Evolutionary conservation across 1,284 basidiomycete genomes (phyloP), one percentile per base, ranked within the genome.

Genomic region (Fomes fomentarius): DNA sequence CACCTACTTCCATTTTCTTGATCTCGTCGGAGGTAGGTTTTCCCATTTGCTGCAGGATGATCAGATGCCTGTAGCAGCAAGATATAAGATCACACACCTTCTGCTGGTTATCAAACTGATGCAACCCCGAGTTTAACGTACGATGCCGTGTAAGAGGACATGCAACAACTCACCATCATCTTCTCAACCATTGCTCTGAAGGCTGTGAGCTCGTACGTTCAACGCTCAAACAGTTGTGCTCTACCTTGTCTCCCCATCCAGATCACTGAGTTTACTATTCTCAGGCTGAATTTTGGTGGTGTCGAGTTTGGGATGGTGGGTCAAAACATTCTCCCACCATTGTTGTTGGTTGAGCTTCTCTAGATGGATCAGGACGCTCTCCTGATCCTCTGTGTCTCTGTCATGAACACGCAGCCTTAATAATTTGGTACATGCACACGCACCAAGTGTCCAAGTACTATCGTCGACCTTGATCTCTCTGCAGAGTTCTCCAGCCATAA

Each of bases 291-390:
- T 98, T 79, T 98, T 98, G 47, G 84, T 91, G 11, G 96, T 98
- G 70, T 99, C 93, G 76, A 99, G 91, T 79, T 95, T 97, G 10
- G 97, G 95, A 66, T 98, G 94, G 68, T 96, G 92, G 2, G 89
- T 91, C 55, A 99, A 78, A 57, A 99, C 91, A 69, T 98, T 95
- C 69, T 94, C 93, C 97, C 97, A 99, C 97, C 97, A 99, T 52
- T 92, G 85, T 72, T 89, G 84, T 63, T 88, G 75, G 73, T 94
- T 93, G 51, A 90, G 65, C 71, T 97, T 97, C 71, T 97, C 94
- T 33, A 97, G 81, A 66, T 94, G 91, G 51, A 96, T 80, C 28
- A 83, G 75, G 45, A 96, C 76, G 10, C 75, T 74, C 59, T 87
- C 76, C 58, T 87, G 85, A 69, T 96, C 94, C 78, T 94, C 94